Base-by-base conservation (phyloP, 192 early-diverging fungal species). In the Irineochytrium annulatum region DNA sequence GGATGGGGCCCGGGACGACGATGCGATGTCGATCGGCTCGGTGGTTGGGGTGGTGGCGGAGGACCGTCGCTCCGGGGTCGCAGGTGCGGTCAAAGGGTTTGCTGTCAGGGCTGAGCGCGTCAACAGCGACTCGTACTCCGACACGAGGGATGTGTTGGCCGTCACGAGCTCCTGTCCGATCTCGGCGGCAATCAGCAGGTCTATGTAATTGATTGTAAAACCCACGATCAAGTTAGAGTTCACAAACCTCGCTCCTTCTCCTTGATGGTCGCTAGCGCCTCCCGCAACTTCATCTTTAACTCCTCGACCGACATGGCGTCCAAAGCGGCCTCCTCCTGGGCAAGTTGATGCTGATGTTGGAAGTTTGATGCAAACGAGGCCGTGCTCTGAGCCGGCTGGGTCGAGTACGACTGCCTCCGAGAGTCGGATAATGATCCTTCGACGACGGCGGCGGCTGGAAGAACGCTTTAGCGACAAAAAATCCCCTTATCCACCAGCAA, bases 121-220 rank as follows among this genome's bases (percentile, higher is more conserved):
- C 1, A 61, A 17, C 13, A 71, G 55, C 0, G 43, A 52, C 24
- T 71, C 53, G 54, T 71, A 71, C 52, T 71, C 63, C 6, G 17
- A 29, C 32, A 57, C 44, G 29, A 71, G 55, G 14, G 57, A 37
- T 20, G 30, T 60, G 59, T 71, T 71, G 51, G 52, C 60, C 20
- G 55, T 59, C 13, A 71, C 69, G 8, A 71, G 58, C 28, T 71
- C 63, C 46, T 60, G 59, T 3, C 69, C 69, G n/a, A 71, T 65
- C 34, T 71, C 69, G 3, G 63, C 69, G 19, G 69, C 69, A 27
- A 71, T 65, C 3, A 39, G 16, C 3, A 71, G 35, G 49, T 71
- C 69, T 70, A 31, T 24, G 46, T 20, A 49, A 22, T 31, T 28
- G 11, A 52, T 14, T 22, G 49, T 8, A 14, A 14, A 52, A 13